Base-by-base conservation (phyloP, 257 asterid species). In the Avicennia marina region DNA sequence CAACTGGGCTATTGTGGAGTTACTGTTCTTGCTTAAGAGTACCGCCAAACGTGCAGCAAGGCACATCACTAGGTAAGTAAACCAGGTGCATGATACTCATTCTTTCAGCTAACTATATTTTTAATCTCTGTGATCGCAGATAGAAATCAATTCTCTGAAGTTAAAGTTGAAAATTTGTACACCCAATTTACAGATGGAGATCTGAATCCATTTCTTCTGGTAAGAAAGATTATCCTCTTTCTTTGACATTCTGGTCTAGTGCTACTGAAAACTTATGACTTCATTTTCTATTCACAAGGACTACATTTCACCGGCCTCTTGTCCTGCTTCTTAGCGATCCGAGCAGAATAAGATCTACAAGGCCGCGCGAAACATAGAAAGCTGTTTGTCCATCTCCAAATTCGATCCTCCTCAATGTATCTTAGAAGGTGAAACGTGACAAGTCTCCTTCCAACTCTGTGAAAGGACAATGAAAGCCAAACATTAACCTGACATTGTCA, bases 401-500 rank as follows among this genome's bases (percentile, higher is more conserved):
- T 49, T 11, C 44, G 24, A 45, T 48, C 56, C 32, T 53, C 44
- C 57, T 9, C 31, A 25, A 43, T 38, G 24, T 27, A 36, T 29
- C 59, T 12, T 21, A 15, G 46, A 51, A 40, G 21, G 43, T 33
- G n/a, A 25, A 53, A 53, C 57, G 41, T 46, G 36, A 16, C 27
- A 58, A 17, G 22, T 19, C 34, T 60, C 25, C 9, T 12, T 48
- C 10, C 54, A 34, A 11, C 1, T 34, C 41, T 34, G n/a, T 34
- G 41, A 34, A 34, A n/a, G 40, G 41, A 34, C 7, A 52, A 52
- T 2, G 15, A 8, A 40, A 62, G 18, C 42, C 56, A 62, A 29
- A 40, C 32, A 19, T 18, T 53, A 66, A 72, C 40, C 64, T 21
- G 46, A 33, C n/a, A 12, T 25, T 44, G 38, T 24, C 40, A 16